Evolutionary conservation across 768 basidiomycete species (phyloP).

Genomic region (Mycena latifolia): DNA sequence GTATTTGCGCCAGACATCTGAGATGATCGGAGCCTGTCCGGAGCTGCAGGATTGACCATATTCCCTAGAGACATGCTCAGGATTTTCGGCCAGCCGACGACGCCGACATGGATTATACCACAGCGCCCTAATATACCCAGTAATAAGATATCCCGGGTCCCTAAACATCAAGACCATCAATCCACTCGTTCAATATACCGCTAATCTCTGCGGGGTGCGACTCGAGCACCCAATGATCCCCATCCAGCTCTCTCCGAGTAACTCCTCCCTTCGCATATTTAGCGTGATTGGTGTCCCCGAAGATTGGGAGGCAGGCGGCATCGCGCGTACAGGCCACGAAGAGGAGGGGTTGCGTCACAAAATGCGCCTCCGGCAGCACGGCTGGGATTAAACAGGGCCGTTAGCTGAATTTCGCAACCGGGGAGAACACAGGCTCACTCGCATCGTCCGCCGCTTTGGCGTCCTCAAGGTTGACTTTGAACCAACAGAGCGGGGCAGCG

Average conservation of each 20-base stretch:
- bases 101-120: no score
- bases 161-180: not conserved
- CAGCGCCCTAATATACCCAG: no score
- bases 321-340: no score
- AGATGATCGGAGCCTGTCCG: no score
- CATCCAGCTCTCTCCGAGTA: not conserved
- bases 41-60: no score
- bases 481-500: constrained; percentile 49
- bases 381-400: not conserved
- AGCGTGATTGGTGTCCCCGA: not conserved
- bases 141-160: no score
- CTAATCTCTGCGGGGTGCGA: constrained; percentile 18
- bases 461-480: constrained; percentile 49
- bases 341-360: not conserved
- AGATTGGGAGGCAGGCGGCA: not conserved
- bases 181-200: constrained; percentile 5
- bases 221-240: constrained; percentile 17
- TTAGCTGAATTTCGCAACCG: not conserved
- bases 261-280: constrained; percentile 1
- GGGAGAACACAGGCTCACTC: not conserved
- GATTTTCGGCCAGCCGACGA: no score
- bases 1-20: no score
- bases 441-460: constrained; percentile 40
- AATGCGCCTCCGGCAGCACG: not conserved
- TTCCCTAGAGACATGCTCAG: no score